Base-by-base conservation (phyloP, 2,329 filamentous ascomycete genomes). In the Cyanodermella asteris region DNA sequence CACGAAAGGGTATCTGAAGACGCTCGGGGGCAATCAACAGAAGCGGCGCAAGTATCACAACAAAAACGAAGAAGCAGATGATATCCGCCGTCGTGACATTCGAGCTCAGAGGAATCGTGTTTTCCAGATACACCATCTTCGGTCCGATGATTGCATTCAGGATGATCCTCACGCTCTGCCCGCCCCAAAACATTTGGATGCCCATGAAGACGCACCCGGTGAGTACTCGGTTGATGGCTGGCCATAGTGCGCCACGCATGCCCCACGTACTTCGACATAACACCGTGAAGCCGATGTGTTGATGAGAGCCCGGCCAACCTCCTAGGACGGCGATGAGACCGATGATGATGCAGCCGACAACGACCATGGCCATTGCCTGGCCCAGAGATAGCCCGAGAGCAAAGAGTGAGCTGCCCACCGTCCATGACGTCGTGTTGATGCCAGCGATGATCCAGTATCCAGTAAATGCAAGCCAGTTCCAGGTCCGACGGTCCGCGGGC, bases 241-340 rank as follows among this genome's bases (percentile, higher is more conserved):
- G 41, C 41, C 41, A 43, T 26, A 43, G 43, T 1, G 38, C 42
- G 15, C 42, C 42, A 6, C 41, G 33, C 42, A 44, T 43, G 17
- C 41, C 36, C 41, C 40, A 33, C 13, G 28, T 16, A 16, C 28
- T 20, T 18, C 38, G 28, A 13, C 32, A 38, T 13, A 36, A 29
- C 13, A 41, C 36, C 5, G 38, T 41, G 30, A 41, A 41, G 7
- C 38, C 38, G 24, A 41, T 35, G 27, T 39, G 33, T 12, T 41
- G 38, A 11, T 33, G 34, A 22, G 37, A 34, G 7, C 38, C 38
- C 34, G 37, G 37, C 38, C 38, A 40, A 7, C 38, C 38, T 25
- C 34, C 36, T 5, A 31, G 33, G 9, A 41, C 38, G 5, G 38
- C 38, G 13, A 40, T 27, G 12, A 39, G 26, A 18, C 33, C 38